phyloP scores from a whole-genome alignment of 352 stramenopile genomes.

The Phytophthora sp. region DNA sequence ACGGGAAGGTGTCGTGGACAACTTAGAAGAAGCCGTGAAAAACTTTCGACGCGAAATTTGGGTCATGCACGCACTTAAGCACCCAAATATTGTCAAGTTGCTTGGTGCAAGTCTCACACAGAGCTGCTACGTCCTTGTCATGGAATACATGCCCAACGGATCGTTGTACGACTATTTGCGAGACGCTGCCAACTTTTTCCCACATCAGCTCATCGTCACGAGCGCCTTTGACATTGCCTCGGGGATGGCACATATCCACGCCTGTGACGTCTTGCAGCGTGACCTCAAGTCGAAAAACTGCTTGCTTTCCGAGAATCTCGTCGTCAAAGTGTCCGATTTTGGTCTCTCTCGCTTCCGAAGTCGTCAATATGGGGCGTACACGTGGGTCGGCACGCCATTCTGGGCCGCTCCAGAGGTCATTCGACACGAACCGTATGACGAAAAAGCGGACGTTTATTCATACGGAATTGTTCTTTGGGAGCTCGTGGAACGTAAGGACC shows the following conservation, averaged over 20 bases:
- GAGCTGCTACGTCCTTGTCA: slow-evolving; percentile 82
- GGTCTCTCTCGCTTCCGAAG: slow-evolving; percentile 64
- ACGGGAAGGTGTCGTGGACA: slow-evolving; percentile 67
- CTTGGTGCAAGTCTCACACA: slow-evolving; percentile 79
- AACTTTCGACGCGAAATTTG: slow-evolving; percentile 86
- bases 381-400: slow-evolving; percentile 81
- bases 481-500: slow-evolving; percentile 72
- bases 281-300: slow-evolving; percentile 87
- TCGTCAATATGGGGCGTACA: slow-evolving; percentile 55
- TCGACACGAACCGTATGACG: slow-evolving; percentile 74
- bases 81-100: slow-evolving; percentile 79
- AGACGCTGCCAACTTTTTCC: slow-evolving; percentile 78
- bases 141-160: slow-evolving; percentile 88
- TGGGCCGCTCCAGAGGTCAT: slow-evolving; percentile 83
- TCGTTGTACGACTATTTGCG: slow-evolving; percentile 85
- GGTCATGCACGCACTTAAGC: slow-evolving; percentile 75
- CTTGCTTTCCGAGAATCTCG: slow-evolving; percentile 75
- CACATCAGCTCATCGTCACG: slow-evolving; percentile 61
- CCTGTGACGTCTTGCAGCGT: slow-evolving; percentile 60
- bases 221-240: slow-evolving; percentile 68
- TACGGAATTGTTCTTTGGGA: slow-evolving; percentile 81
- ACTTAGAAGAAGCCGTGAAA: slow-evolving; percentile 74
- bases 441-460: slow-evolving; percentile 85
- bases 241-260: slow-evolving; percentile 73
- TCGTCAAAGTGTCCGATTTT: slow-evolving; percentile 82